Percentiles rank a stretch among this genome's conserved stretches.
phyloP scores from a whole-genome alignment of 176 grass and related monocot genomes.

The Puya raimondii region DNA sequence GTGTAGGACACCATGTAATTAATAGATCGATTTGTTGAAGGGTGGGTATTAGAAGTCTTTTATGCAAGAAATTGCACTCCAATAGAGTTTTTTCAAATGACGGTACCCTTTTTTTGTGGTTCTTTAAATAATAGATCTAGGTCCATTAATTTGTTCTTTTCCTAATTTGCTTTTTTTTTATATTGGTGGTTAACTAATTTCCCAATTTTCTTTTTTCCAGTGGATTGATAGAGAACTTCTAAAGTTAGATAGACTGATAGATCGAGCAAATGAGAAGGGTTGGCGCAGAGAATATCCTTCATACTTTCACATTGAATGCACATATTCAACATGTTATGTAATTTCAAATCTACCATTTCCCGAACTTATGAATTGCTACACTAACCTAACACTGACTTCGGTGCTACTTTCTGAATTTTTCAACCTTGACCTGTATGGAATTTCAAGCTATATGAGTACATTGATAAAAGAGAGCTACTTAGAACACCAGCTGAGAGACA shows the following conservation, averaged over 20 bases:
- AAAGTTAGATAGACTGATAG: constrained; percentile 46
- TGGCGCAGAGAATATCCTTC: constrained; percentile 79
- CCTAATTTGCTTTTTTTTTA: neutral
- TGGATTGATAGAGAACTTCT: constrained; percentile 62
- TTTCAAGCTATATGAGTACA: constrained; percentile 43
- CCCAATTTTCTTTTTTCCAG: constrained; percentile 32
- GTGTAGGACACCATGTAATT: no score
- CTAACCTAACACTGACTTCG: no score
- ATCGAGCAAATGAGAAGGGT: constrained; percentile 48
- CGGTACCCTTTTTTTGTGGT: no score
- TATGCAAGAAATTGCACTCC: no score
- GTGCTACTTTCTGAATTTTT: constrained; percentile 4
- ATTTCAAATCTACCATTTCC: neutral
- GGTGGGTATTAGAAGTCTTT: no score
- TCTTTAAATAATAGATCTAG: no score
- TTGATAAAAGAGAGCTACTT: constrained; percentile 39
- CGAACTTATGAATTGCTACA: no score
- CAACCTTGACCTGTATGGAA: constrained; percentile 52
- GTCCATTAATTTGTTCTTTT: neutral
- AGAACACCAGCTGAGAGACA: constrained; percentile 49
- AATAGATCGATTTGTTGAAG: no score
- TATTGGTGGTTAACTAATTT: constrained; percentile 10
- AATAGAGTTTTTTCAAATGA: no score
- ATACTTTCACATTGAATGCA: neutral
- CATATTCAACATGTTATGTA: neutral